Evolutionary conservation across 1,284 basidiomycete genomes (phyloP).

Genomic region (Ustilago shanxiensis): DNA sequence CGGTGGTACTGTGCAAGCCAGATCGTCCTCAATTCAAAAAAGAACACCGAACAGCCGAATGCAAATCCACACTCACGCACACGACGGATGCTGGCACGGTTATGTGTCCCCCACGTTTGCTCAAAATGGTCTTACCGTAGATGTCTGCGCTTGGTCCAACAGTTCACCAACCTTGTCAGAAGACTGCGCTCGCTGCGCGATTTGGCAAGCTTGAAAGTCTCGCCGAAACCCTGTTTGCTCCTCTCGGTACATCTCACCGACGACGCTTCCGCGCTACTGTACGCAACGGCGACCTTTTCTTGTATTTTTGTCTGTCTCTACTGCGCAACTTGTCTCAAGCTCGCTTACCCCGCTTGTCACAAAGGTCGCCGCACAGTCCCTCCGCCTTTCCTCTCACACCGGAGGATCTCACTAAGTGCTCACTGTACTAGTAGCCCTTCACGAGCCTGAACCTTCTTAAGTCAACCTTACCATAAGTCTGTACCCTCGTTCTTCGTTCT

Average conservation of each 20-base stretch:
- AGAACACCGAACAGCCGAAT: constrained; percentile 11
- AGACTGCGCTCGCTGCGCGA: neutral
- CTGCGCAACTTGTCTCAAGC: neutral
- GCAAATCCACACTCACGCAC: neutral
- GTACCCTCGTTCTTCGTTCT: neutral
- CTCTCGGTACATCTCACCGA: constrained; percentile 16
- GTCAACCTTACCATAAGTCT: neutral
- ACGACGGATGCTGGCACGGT: neutral
- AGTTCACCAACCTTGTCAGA: neutral
- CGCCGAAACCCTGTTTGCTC: neutral
- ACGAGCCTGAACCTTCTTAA: constrained; percentile 10
- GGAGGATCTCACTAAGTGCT: constrained; percentile 16
- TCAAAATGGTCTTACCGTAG: no score
- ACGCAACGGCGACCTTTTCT: constrained; percentile 15
- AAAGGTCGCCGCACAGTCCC: constrained; percentile 26
- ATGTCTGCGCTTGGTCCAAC: constrained; percentile 10
- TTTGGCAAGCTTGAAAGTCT: constrained; percentile 11
- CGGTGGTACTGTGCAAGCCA: neutral
- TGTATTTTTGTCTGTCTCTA: neutral
- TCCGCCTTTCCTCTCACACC: neutral
- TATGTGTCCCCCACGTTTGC: constrained; percentile 7
- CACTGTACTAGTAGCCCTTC: neutral
- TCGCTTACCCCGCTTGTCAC: constrained; percentile 4
- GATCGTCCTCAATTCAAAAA: neutral
- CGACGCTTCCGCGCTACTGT: neutral